Evolutionary conservation across 805 yeast genomes (phyloP).

Genomic region (Wickerhamiella parazyma): DNA sequence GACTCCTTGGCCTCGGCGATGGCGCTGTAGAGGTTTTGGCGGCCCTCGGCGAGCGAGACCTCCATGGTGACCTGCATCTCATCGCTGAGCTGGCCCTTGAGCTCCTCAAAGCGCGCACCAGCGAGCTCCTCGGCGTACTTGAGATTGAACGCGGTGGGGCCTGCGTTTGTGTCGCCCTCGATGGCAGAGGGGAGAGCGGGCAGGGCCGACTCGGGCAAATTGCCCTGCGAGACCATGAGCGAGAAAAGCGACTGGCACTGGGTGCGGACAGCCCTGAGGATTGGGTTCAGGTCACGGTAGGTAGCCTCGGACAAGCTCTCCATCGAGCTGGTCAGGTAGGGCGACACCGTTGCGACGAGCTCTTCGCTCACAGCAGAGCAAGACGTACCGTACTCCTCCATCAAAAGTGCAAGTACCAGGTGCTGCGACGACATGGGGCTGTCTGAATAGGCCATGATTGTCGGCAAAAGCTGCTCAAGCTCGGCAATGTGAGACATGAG

Average conservation of each 20-base stretch:
- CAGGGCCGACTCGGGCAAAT: slow-evolving; percentile 50
- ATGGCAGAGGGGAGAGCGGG: slow-evolving; percentile 83
- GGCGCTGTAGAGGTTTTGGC: slow-evolving; percentile 49
- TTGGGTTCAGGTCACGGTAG: slow-evolving; percentile 74
- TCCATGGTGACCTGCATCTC: slow-evolving; percentile 56
- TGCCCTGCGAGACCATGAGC: slow-evolving; percentile 65
- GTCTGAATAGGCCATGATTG: slow-evolving; percentile 28
- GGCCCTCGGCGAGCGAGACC: slow-evolving; percentile 66
- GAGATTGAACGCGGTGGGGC: slow-evolving; percentile 80
- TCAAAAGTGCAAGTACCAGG: slow-evolving; percentile 48
- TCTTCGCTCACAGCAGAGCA: background rate
- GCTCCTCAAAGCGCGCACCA: slow-evolving; percentile 49
- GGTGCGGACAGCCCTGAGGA: slow-evolving; percentile 69
- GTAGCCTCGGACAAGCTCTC: slow-evolving; percentile 25
- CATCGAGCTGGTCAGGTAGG: slow-evolving; percentile 4
- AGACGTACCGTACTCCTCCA: slow-evolving; percentile 43
- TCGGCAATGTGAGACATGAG: slow-evolving; percentile 18
- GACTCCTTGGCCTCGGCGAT: slow-evolving; percentile 54
- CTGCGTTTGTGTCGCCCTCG: slow-evolving; percentile 89
- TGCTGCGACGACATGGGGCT: slow-evolving; percentile 73
- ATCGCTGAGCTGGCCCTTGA: slow-evolving; percentile 49
- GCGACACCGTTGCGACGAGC: background rate
- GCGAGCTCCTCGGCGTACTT: slow-evolving; percentile 61
- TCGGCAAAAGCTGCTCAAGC: background rate
- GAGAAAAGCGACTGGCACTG: slow-evolving; percentile 74